Percentiles rank a stretch among this genome's conserved stretches.
These are phyloP conservation scores for Flagelloscypha sp. DNA, from an alignment of 768 basidiomycete genomes.

Conservation along the genomic window DNA sequence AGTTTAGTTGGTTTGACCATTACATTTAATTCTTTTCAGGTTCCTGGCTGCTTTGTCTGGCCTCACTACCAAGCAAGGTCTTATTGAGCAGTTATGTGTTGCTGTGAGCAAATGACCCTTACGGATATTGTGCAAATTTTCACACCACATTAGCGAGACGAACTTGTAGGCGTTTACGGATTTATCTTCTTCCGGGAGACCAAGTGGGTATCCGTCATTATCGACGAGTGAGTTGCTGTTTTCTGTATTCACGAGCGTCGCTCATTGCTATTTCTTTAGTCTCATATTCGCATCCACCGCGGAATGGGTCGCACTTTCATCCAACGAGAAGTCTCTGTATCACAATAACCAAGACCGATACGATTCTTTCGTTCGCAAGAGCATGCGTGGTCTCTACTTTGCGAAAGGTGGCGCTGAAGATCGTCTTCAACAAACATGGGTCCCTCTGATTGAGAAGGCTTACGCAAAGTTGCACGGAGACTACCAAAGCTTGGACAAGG, in stretches of 20 bases:
- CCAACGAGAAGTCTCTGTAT: conserved; percentile 33
- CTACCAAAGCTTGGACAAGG: conserved; percentile 20
- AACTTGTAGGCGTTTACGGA: conserved; percentile 48
- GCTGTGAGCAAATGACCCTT: too few relatives aligned
- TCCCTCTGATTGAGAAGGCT: conserved; percentile 50
- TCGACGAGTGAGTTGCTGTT: conserved; percentile 41
- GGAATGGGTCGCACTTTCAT: conserved; percentile 40
- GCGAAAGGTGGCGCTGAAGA: conserved; percentile 37
- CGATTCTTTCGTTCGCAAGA: conserved; percentile 35
- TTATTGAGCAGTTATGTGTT: conserved; percentile 47
- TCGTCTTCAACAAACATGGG: conserved; percentile 42
- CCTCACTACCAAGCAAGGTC: conserved; percentile 32
- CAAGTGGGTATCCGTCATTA: conserved; percentile 43
- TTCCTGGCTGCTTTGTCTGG: conserved; percentile 38
- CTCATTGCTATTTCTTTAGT: too few relatives aligned
- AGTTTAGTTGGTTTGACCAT: too few relatives aligned
- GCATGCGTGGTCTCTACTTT: conserved; percentile 41
- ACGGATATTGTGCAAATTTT: too few relatives aligned
- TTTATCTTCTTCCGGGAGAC: conserved; percentile 50
- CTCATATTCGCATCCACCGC: conserved; percentile 41
- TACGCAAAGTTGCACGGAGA: conserved; percentile 49
- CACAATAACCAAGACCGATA: conserved; percentile 43
- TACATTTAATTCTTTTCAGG: too few relatives aligned
- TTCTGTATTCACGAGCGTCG: neutral
- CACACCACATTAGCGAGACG: conserved; percentile 31